These are phyloP conservation scores for Hirsutella thompsonii DNA, from an alignment of 2,329 filamentous ascomycete species.

Conservation along the genomic window DNA sequence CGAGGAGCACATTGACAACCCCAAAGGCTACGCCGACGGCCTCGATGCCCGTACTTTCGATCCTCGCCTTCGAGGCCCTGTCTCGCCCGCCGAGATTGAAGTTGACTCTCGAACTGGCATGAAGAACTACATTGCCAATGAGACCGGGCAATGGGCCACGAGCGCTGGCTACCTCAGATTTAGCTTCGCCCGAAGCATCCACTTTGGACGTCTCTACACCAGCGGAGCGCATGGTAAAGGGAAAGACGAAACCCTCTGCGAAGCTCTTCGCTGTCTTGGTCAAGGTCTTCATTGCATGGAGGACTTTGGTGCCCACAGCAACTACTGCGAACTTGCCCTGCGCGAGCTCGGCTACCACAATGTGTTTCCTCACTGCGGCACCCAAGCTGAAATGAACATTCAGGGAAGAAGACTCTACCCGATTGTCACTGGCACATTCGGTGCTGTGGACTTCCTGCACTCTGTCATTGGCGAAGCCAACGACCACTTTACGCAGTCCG, in stretches of 20 bases:
- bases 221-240: conserved; percentile 46
- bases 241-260: conserved; percentile 65
- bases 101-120: conserved; percentile 74
- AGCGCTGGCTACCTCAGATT: conserved; percentile 74
- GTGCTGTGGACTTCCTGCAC: conserved; percentile 73
- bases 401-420: conserved; percentile 57
- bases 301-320: conserved; percentile 70
- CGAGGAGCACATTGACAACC: conserved; percentile 65
- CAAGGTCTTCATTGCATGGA: conserved; percentile 69
- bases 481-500: conserved; percentile 75
- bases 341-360: conserved; percentile 68
- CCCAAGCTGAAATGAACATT: conserved; percentile 47
- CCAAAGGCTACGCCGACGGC: conserved; percentile 76
- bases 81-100: conserved; percentile 57
- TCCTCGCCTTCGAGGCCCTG: conserved; percentile 65
- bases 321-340: conserved; percentile 68
- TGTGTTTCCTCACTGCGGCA: conserved; percentile 68
- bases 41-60: conserved; percentile 76
- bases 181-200: conserved; percentile 61
- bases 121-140: conserved; percentile 99
- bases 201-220: conserved; percentile 65
- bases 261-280: conserved; percentile 64
- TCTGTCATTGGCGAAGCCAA: conserved; percentile 66
- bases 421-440: conserved; percentile 61
- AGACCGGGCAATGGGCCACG: conserved; percentile 76